Evolutionary conservation across 805 yeast genomes (phyloP).

Genomic region (Pichia heedii): DNA sequence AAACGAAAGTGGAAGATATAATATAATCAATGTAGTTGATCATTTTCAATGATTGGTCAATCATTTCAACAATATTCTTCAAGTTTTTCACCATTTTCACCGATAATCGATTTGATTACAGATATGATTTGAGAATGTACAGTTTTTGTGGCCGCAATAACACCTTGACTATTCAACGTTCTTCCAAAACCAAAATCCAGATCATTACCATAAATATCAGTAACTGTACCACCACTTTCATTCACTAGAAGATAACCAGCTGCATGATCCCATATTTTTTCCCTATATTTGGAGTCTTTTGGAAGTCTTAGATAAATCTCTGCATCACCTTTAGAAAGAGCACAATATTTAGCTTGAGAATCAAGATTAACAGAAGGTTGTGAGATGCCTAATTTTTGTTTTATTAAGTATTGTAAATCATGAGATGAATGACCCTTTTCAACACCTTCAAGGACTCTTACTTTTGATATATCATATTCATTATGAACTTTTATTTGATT

Average conservation of each 20-base stretch:
- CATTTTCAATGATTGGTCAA: no score
- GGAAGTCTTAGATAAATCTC: constrained; percentile 90
- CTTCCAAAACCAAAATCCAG: constrained; percentile 85
- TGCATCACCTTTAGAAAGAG: constrained; percentile 83
- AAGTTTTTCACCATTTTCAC: constrained; percentile 26
- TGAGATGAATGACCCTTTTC: constrained; percentile 94
- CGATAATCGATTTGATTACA: constrained; percentile 34
- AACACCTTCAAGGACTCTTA: constrained; percentile 83
- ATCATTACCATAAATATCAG: constrained; percentile 68
- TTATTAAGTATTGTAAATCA: constrained; percentile 72
- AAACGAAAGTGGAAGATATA: no score
- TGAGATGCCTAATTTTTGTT: constrained; percentile 50
- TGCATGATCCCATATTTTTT: constrained; percentile 98
- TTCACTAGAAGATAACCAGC: constrained; percentile 81
- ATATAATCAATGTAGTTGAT: no score
- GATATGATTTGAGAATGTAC: constrained; percentile 42
- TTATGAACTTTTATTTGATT: constrained; percentile 43
- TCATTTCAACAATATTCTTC: constrained; percentile 18
- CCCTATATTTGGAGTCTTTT: constrained; percentile 62
- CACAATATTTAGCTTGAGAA: constrained; percentile 94
- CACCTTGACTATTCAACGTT: constrained; percentile 74
- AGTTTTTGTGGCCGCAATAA: constrained; percentile 65
- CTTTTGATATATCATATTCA: constrained; percentile 34
- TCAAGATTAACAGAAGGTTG: constrained; percentile 65
- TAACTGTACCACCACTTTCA: constrained; percentile 88